phyloP scores from a whole-genome alignment of 1,284 basidiomycete species.

The Pholiota adiposa region DNA sequence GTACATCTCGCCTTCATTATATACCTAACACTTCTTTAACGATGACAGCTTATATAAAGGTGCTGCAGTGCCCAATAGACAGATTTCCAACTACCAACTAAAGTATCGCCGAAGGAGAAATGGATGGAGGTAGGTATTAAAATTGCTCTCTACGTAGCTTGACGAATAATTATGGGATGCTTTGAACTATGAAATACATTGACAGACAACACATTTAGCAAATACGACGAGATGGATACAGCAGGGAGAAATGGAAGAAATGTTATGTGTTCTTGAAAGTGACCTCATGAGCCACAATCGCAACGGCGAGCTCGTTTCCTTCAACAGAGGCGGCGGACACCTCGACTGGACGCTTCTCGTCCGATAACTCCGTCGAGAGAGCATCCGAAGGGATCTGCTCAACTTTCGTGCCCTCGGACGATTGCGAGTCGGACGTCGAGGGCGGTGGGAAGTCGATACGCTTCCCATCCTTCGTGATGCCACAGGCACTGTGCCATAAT shows the following conservation, averaged over 20 bases:
- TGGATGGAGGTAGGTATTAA: not conserved
- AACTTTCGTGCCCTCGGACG: slow-evolving; percentile 2
- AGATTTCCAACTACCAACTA: not conserved
- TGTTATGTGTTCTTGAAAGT: slow-evolving; percentile 3
- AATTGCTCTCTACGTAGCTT: not conserved
- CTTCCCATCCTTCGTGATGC: slow-evolving; percentile 65
- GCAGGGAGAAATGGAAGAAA: not conserved
- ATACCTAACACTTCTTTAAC: slow-evolving; percentile 15
- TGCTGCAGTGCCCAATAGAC: not conserved
- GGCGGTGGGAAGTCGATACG: slow-evolving; percentile 34
- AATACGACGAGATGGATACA: not conserved
- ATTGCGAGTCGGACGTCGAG: slow-evolving; percentile 16
- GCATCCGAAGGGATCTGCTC: not conserved
- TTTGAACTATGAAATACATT: not conserved
- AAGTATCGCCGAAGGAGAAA: not conserved
- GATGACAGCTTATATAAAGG: slow-evolving; percentile 5
- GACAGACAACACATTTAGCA: not conserved
- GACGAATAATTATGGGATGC: not conserved
- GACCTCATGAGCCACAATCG: slow-evolving; percentile 6
- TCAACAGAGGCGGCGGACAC: slow-evolving; percentile 15
- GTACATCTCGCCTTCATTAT: slow-evolving; percentile 11
- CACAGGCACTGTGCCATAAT: slow-evolving; percentile 49
- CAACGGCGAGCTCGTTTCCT: slow-evolving; percentile 12
- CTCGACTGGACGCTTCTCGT: slow-evolving; percentile 14
- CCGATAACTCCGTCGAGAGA: not conserved